A percentile compares a stretch with the other conserved stretches of the same genome.
These are phyloP conservation scores for Dactylis glomerata DNA, from an alignment of 176 grass and related monocot genomes.

Conservation along the genomic window DNA sequence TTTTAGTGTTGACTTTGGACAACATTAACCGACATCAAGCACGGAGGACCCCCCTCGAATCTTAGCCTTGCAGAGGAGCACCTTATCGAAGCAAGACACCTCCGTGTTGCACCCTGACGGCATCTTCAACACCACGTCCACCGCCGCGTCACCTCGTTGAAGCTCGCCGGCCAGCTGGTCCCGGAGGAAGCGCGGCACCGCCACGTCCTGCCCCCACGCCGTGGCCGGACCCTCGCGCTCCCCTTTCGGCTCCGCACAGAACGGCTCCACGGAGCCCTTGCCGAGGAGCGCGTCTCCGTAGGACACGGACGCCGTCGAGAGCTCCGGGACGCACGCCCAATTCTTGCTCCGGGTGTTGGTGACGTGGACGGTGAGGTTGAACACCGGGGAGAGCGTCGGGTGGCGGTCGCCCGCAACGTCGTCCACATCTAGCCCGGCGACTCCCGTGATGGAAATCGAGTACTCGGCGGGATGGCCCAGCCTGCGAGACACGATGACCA, in stretches of 20 bases:
- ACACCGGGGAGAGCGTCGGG: constrained; percentile 17
- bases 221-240: neutral
- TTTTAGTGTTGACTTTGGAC: neutral
- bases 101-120: neutral
- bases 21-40: neutral
- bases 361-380: constrained; percentile 25
- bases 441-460: neutral
- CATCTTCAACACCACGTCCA: constrained; percentile 14
- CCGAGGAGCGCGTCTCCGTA: constrained; percentile 18
- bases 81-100: neutral
- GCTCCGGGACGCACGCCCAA: neutral
- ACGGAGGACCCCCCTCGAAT: constrained; percentile 5
- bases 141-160: constrained; percentile 1
- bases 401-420: neutral
- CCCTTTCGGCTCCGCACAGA: neutral
- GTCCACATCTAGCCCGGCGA: constrained; percentile 2
- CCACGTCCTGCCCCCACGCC: constrained; percentile 10
- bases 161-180: constrained; percentile 3
- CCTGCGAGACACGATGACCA: too few relatives aligned
- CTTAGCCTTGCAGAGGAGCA: neutral
- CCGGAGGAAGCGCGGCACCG: constrained; percentile 18
- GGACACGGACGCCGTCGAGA: neutral
- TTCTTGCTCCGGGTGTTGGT: neutral
- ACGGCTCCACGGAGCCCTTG: neutral
- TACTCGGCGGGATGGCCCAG: neutral